Evolutionary conservation across 768 basidiomycete genomes (phyloP).

Genomic region (Tremella yokohamensis): DNA sequence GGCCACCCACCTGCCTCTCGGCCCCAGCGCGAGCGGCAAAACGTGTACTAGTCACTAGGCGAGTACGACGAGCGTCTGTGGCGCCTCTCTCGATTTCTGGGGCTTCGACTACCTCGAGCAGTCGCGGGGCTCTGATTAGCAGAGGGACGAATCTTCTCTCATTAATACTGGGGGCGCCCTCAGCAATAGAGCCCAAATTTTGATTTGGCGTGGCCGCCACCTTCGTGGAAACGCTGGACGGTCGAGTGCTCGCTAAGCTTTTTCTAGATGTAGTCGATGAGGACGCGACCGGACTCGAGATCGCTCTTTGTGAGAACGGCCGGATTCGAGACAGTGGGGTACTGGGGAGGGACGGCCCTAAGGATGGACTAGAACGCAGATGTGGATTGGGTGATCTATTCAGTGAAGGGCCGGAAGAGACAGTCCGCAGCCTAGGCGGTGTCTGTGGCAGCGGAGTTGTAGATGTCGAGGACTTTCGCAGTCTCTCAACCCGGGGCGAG

Average conservation of each 20-base stretch:
- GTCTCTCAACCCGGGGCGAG: no score
- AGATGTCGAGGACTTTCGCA: no score
- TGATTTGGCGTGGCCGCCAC: no score
- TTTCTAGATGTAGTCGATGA: no score
- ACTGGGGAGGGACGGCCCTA: no score
- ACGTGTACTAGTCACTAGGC: conserved; percentile 80
- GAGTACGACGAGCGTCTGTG: conserved; percentile 74
- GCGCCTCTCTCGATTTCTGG: conserved; percentile 87
- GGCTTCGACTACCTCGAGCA: conserved; percentile 77
- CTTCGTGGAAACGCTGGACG: no score
- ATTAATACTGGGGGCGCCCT: background rate
- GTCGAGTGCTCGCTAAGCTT: no score
- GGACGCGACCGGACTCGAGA: no score
- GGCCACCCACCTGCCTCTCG: conserved; percentile 65
- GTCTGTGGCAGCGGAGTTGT: background rate
- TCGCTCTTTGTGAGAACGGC: no score
- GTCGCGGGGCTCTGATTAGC: conserved; percentile 76
- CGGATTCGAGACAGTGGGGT: no score
- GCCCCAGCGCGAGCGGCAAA: conserved; percentile 81
- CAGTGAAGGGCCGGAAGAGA: background rate
- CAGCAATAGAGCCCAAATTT: no score
- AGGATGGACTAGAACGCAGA: background rate
- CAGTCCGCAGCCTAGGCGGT: background rate
- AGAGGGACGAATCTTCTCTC: conserved; percentile 3
- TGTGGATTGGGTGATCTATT: background rate